Conservation (phyloP, 345 rosid species). For the Rhizophora mangle region DNA sequence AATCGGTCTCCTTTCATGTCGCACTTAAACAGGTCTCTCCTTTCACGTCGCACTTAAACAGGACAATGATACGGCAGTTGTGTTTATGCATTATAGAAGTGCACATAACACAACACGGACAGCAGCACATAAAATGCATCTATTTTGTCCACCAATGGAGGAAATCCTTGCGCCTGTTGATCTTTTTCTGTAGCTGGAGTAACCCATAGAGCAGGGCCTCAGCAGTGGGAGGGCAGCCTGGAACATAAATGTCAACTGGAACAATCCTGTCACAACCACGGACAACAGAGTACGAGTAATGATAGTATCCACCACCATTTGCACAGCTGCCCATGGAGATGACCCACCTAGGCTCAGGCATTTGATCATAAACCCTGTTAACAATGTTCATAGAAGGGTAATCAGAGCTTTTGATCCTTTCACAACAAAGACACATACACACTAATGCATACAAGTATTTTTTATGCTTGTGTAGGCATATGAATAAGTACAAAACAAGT, state of each 20-base stretch:
- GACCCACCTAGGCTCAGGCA: constrained; percentile 99
- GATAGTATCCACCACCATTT: constrained; percentile 97
- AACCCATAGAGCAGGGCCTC: constrained; percentile 90
- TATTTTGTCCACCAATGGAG: constrained; percentile 86
- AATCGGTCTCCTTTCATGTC: constrained; percentile 14
- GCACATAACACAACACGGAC: constrained; percentile 13
- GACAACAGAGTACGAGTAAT: constrained; percentile 96
- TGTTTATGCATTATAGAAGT: constrained; percentile 16
- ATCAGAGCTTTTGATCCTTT: neutral
- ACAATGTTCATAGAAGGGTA: neutral
- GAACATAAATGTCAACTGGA: constrained; percentile 92
- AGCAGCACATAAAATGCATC: constrained; percentile 9
- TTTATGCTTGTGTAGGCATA: no score
- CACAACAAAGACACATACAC: neutral
- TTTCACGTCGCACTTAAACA: constrained; percentile 19
- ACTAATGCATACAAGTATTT: neutral
- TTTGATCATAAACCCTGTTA: constrained; percentile 92
- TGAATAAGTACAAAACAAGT: no score
- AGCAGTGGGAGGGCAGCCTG: constrained; percentile 97
- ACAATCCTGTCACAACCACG: constrained; percentile 97
- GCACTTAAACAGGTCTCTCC: constrained; percentile 17
- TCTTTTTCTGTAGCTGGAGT: constrained; percentile 96
- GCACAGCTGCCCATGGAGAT: constrained; percentile 99
- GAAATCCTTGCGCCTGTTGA: constrained; percentile 95
- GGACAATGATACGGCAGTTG: constrained; percentile 11